A percentile compares a stretch with the other conserved stretches of the same genome.
Conservation (phyloP, 108 stramenopile species). For the Discostella stelligeroides region DNA sequence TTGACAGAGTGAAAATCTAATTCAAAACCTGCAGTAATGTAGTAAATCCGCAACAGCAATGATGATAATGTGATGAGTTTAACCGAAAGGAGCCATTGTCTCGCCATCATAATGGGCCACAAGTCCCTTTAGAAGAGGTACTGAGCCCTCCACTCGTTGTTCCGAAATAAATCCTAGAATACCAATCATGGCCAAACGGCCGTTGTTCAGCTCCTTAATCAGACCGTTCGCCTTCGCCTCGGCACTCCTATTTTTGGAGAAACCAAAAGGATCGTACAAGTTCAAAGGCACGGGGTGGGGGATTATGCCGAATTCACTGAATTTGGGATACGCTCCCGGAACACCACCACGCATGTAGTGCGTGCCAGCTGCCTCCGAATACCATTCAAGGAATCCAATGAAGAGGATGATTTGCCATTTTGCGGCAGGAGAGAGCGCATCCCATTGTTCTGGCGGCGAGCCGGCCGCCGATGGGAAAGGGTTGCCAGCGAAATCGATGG, state of each 20-base stretch:
- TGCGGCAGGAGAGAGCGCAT: conserved; percentile 75
- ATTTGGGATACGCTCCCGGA: conserved; percentile 72
- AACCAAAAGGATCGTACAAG: conserved; percentile 73
- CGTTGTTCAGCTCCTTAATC: conserved; percentile 76
- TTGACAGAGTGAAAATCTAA: no score
- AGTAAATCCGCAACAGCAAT: no score
- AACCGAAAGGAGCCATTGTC: conserved; percentile 63
- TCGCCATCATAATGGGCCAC: conserved; percentile 73
- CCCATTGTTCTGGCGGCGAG: conserved; percentile 79
- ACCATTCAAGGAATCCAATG: conserved; percentile 81
- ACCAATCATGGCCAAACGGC: conserved; percentile 76
- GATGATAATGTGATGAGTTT: background rate
- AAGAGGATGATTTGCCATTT: conserved; percentile 91
- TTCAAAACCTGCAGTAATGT: no score
- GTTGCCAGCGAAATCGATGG: conserved; percentile 47
- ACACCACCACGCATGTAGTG: conserved; percentile 85
- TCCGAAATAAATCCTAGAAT: conserved; percentile 79
- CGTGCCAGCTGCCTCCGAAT: conserved; percentile 65
- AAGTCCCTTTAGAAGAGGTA: conserved; percentile 74
- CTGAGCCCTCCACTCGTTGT: conserved; percentile 78
- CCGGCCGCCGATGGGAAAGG: conserved; percentile 59
- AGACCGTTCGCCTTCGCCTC: conserved; percentile 71
- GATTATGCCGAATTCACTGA: conserved; percentile 57
- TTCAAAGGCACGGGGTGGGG: conserved; percentile 84
- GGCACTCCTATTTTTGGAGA: conserved; percentile 54